Base-by-base conservation (phyloP, 2,329 filamentous ascomycete species). In the Pyrenochaeta sp. region DNA sequence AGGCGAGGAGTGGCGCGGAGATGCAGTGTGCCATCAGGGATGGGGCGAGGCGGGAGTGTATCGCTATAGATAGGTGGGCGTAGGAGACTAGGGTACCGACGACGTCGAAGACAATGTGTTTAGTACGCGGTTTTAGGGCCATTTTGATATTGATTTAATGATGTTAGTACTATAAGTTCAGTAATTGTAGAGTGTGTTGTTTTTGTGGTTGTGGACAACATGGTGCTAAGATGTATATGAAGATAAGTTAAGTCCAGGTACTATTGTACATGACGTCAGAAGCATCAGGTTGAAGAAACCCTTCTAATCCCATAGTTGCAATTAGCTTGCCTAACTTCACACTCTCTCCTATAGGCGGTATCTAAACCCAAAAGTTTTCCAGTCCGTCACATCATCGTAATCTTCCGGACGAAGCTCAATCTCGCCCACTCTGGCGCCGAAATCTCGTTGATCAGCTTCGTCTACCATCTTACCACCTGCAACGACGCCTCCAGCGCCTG, bases 71-170 rank as follows among this genome's bases (percentile, higher is more conserved):
- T 64, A 80, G 80, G 48, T 76, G 76, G 15, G 82, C 77, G 69
- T 81, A 83, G 22, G 77, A 80, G 40, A 84, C 80, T 54, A 77
- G 78, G n/a, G 83, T 85, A 47, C 83, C 82, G 44, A 86, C 84
- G 1, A 86, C 78, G 63, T 78, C 76, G 46, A 66, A 68, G 9
- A 68, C 57, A 24, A 68, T 58, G 46, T 68, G 54, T 36, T 65
- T 66, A 19, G 28, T 12, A 27, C 5, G 1, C 3, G 39, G 7
- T 40, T 48, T 36, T 27, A 22, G 7, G 3, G 10, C 19, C 19
- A 19, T 19, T 19, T 19, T 19, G 19, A 19, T 19, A 19, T 19
- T 19, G 19, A 19, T 19, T 19, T 19, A 19, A 19, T 19, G 19
- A 19, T 19, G 19, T 19, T 19, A 19, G 19, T 19, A 19, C 19